Evolutionary conservation across 139 green algal species (phyloP).

Genomic region (Chlorella sp.): DNA sequence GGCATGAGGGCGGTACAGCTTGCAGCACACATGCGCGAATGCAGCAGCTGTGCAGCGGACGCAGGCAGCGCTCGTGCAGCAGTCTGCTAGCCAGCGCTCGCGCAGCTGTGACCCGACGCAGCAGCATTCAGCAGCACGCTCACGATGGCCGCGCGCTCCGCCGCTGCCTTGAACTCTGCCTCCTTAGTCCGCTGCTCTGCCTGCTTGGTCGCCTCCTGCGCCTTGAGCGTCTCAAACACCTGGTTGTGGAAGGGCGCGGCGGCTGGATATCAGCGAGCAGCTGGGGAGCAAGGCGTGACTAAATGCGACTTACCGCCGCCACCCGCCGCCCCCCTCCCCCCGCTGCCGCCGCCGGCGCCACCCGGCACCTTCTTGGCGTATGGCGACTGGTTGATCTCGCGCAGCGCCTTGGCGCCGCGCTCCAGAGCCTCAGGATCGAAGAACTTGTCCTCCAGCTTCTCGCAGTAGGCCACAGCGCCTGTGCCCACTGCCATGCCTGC

Average conservation of each 20-base stretch:
- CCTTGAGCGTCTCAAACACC: conserved; percentile 87
- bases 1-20: too few relatives aligned
- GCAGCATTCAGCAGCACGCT: neutral
- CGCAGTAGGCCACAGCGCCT: conserved; percentile 28
- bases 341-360: neutral
- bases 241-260: conserved; percentile 31
- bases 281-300: neutral
- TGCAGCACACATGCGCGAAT: too few relatives aligned
- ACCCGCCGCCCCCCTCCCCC: neutral
- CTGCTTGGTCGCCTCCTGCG: conserved; percentile 94
- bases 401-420: conserved; percentile 92
- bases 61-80: too few relatives aligned
- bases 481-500: neutral
- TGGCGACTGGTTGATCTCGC: conserved; percentile 94
- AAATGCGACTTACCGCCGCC: neutral
- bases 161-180: conserved; percentile 70
- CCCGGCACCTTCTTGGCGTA: conserved; percentile 88
- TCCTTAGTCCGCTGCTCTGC: conserved; percentile 77
- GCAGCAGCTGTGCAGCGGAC: too few relatives aligned
- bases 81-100: neutral
- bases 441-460: conserved; percentile 36
- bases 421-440: conserved; percentile 98
- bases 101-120: neutral
- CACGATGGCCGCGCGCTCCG: conserved; percentile 44
- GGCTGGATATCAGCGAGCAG: neutral